Evolutionary conservation across 2,329 filamentous ascomycete genomes (phyloP).

Genomic region (Huntiella decipiens): DNA sequence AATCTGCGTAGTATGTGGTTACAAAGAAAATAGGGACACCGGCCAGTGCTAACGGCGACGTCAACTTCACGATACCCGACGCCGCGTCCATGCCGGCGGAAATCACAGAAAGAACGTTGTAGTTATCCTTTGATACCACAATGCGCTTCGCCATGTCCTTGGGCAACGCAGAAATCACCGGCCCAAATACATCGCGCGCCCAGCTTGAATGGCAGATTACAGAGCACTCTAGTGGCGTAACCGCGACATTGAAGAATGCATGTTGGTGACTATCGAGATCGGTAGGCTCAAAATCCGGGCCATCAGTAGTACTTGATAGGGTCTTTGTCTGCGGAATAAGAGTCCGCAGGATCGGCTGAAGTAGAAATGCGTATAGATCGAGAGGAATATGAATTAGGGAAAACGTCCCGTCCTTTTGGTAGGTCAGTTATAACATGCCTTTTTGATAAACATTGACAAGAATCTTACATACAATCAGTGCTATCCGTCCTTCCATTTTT

Average conservation of each 20-base stretch:
- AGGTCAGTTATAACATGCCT: background rate
- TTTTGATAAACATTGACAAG: background rate
- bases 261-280: conserved; percentile 30
- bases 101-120: conserved; percentile 75
- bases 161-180: conserved; percentile 47
- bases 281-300: conserved; percentile 10
- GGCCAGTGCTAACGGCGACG: conserved; percentile 73
- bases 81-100: conserved; percentile 81
- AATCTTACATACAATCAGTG: conserved; percentile 31
- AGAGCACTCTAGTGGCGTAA: conserved; percentile 84
- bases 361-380: conserved; percentile 53
- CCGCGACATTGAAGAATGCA: conserved; percentile 79
- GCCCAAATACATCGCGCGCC: conserved; percentile 56
- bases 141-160: conserved; percentile 32
- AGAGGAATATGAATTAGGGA: conserved; percentile 82
- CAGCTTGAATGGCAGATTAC: conserved; percentile 68
- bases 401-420: conserved; percentile 58
- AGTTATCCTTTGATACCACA: conserved; percentile 64
- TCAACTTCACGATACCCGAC: conserved; percentile 77
- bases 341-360: conserved; percentile 74
- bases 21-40: conserved; percentile 97
- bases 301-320: conserved; percentile 19
- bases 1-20: conserved; percentile 94
- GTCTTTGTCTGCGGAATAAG: conserved; percentile 47
- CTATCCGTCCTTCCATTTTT: conserved; percentile 36